A percentile compares a stretch with the other conserved stretches of the same genome.
Conservation (phyloP, 352 stramenopile genomes). For the Phytophthora syringae region DNA sequence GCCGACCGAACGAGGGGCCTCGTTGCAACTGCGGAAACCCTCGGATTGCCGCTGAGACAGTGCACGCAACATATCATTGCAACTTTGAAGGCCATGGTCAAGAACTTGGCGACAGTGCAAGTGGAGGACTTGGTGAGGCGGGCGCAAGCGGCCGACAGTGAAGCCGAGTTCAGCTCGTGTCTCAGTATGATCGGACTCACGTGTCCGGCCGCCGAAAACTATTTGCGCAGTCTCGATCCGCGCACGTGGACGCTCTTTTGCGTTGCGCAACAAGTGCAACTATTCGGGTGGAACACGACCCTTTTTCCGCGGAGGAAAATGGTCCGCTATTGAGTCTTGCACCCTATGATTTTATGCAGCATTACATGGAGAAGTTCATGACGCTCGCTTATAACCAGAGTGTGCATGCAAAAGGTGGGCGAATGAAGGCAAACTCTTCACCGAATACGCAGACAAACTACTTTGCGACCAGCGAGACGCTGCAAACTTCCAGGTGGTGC, state of each 20-base stretch:
- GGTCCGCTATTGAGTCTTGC: slow-evolving; percentile 32
- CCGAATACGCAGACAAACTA: slow-evolving; percentile 30
- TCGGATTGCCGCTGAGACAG: slow-evolving; percentile 27
- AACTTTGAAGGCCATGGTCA: slow-evolving; percentile 41
- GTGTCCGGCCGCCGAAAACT: slow-evolving; percentile 40
- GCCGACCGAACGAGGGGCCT: slow-evolving; percentile 29
- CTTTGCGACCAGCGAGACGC: slow-evolving; percentile 37
- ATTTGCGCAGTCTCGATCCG: slow-evolving; percentile 35
- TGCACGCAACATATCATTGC: slow-evolving; percentile 39
- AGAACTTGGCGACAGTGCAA: slow-evolving; percentile 36
- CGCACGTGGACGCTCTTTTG: slow-evolving; percentile 37
- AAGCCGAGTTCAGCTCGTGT: slow-evolving; percentile 43
- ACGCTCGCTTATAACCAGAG: slow-evolving; percentile 33
- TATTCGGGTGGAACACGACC: slow-evolving; percentile 45
- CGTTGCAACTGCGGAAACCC: slow-evolving; percentile 21
- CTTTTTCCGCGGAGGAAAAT: slow-evolving; percentile 26
- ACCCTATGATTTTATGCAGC: slow-evolving; percentile 44
- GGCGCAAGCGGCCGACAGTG: slow-evolving; percentile 40
- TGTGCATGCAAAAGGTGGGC: slow-evolving; percentile 33
- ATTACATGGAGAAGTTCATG: slow-evolving; percentile 50
- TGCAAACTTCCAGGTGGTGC: slow-evolving; percentile 45
- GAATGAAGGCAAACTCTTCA: slow-evolving; percentile 26
- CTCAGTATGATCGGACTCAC: slow-evolving; percentile 45
- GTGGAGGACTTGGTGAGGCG: slow-evolving; percentile 46
- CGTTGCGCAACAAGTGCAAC: slow-evolving; percentile 31